Conservation (phyloP, 192 early-diverging fungal species). For the Linnemannia exigua region DNA sequence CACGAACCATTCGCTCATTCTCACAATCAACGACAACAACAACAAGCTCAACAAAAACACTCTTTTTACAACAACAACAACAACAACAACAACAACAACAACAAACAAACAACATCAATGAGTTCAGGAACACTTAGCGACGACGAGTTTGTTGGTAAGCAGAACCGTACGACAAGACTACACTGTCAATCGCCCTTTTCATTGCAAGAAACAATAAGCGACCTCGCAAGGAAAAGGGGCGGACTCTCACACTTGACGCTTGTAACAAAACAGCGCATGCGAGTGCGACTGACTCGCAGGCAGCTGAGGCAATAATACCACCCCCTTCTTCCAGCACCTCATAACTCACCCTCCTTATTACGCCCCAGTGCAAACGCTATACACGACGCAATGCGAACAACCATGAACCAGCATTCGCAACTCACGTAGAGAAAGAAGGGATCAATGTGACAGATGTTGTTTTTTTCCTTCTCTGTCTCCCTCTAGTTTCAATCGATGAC, state of each 20-base stretch:
- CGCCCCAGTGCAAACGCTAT: too few species aligned
- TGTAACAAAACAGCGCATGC: too few species aligned
- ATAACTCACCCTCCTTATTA: too few species aligned
- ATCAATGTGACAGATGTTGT: neutral
- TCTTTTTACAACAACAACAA: too few species aligned
- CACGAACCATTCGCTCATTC: slow-evolving; percentile 7
- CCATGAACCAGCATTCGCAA: too few species aligned
- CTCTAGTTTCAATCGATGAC: neutral
- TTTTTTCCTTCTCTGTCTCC: too few species aligned
- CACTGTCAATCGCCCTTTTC: neutral
- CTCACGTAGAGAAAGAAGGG: neutral
- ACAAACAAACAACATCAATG: slow-evolving; percentile 6
- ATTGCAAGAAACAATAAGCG: neutral
- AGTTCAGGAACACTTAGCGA: slow-evolving; percentile 52
- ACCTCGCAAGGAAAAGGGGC: too few species aligned
- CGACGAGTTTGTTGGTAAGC: slow-evolving; percentile 54
- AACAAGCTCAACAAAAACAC: neutral
- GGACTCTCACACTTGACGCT: too few species aligned
- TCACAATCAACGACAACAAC: neutral
- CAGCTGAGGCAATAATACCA: too few species aligned
- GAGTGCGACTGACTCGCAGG: too few species aligned
- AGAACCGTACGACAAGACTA: neutral
- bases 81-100: neutral
- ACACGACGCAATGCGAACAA: neutral
- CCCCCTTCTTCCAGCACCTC: too few species aligned